Evolutionary conservation across 352 stramenopile species (phyloP), one percentile per base, ranked within the genome.

Genomic region (Phytophthora tubulina): DNA sequence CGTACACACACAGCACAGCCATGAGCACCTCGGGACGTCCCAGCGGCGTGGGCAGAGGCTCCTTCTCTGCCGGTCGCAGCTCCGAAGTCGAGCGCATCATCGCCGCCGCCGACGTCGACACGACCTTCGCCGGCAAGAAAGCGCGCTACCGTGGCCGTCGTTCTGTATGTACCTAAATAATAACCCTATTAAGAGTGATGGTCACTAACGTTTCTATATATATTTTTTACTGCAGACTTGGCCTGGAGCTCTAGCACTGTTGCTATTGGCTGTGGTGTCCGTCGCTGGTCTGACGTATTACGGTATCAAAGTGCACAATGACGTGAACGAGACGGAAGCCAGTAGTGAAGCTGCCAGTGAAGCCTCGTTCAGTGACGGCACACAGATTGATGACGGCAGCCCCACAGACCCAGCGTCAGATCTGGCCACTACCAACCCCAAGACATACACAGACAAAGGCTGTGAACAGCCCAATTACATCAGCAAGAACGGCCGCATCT

Each of bases 61-160:
- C 80, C 31, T 83, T 85, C 61, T 87, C 82, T 13, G 77, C 63
- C 42, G 73, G 70, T 6, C 82, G 86, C 59, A 90, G 72, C 80
- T 94, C 86, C 27, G 86, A 94, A 54, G 85, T 94, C 49, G 86
- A 94, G 79, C 86, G 86, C 49, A 94, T 94, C 72, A 91, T 94
- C 72, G 86, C 86, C 6, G 73, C 86, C 32, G 86, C 86, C 48
- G 86, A 94, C 45, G 85, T 94, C 15, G 86, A 92, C 76, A 92
- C 86, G 48, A 93, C 85, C 3, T 94, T 92, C 67, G 85, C 85
- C 10, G 86, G 86, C 73, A 92, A 92, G 76, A 93, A 92, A 56
- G 78, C 75, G 49, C 79, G 82, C 35, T 94, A 94, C 60, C 81
- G 86, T 53, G 86, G 86, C 10, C 84, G 86, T 42, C 83, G 85